Evolutionary conservation across 2,329 filamentous ascomycete genomes (phyloP), one percentile per base, ranked within the genome.

Genomic region (Mycosphaerella sp.): DNA sequence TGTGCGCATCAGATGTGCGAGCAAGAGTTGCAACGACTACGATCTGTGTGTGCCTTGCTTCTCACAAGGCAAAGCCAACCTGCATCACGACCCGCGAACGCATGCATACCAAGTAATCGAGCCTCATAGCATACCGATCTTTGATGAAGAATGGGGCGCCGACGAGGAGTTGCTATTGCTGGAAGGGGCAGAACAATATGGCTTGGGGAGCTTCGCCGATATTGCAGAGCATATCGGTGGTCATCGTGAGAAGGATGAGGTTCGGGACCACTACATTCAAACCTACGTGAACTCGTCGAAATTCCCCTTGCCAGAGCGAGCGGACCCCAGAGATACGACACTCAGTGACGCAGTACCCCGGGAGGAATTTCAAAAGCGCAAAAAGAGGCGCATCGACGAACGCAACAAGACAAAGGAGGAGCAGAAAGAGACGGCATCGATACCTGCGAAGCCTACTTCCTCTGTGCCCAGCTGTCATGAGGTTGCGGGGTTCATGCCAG

Each of bases 401-500:
- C 81, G 89, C 57, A 89, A 94, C 64, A 88, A 96, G 57, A 85
- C 82, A 1, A 86, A 87, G 37, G 95, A 93, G 70, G 86, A 86
- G 55, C 87, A 88, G 7, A 83, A 88, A 0, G 85, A 89, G 0
- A 79, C 89, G 34, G 87, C 88, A 18, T 89, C 91, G 1, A 95
- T 96, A 71, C 60, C 62, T 5, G 90, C 91, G 62, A 97, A 97
- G 66, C 93, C 93, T 0, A 97, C 91, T 0, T 90, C 90, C 7
- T 95, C 87, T 73, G 89, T 96, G 2, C 93, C 93, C 0, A 86
- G 89, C 30, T 98, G 93, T 69, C 93, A 98, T 73, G 93, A 98
- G 70, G 93, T 98, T 34, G 89, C 96, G 70, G 93, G 93, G 2
- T 98, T 95, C 68, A 98, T 98, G 93, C 93, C 93, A 2, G 93